These are phyloP conservation scores for Candida ficus DNA, from an alignment of 805 yeast genomes.

Conservation along the genomic window DNA sequence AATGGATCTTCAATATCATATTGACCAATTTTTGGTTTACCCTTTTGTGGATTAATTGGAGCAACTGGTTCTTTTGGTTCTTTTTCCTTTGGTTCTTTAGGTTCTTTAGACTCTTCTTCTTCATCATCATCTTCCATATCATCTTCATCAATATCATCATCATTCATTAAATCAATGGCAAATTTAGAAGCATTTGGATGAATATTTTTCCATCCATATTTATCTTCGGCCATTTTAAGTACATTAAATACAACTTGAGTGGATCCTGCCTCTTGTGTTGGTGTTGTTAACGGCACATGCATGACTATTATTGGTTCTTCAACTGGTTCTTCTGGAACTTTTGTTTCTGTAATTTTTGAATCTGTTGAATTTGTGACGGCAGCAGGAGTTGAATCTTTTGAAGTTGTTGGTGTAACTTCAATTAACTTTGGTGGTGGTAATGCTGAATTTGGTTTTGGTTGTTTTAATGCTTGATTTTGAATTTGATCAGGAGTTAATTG, in stretches of 20 bases:
- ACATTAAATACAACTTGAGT: constrained; percentile 68
- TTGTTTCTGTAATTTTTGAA: not conserved
- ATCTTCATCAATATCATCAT: constrained; percentile 45
- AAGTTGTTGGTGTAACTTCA: constrained; percentile 9
- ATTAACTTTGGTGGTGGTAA: constrained; percentile 19
- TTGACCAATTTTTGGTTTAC: constrained; percentile 77
- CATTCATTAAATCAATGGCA: constrained; percentile 47
- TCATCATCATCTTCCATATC: constrained; percentile 32
- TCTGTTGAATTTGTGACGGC: not conserved
- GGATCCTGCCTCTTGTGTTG: constrained; percentile 50
- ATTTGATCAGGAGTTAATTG: constrained; percentile 14
- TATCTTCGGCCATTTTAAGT: constrained; percentile 69
- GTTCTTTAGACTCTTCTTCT: constrained; percentile 34
- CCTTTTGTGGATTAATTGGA: constrained; percentile 34
- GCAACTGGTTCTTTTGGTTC: constrained; percentile 27
- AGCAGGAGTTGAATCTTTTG: not conserved
- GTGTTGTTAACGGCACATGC: constrained; percentile 45
- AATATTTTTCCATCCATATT: constrained; percentile 72
- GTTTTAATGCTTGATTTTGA: constrained; percentile 18
- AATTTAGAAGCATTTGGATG: constrained; percentile 64
- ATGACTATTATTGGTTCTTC: constrained; percentile 49
- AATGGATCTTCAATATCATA: constrained; percentile 93
- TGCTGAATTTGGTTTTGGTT: constrained; percentile 15
- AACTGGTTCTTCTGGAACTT: not conserved
- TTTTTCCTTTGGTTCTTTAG: constrained; percentile 28